Evolutionary conservation across 1,284 basidiomycete species (phyloP).

Genomic region (Rhodotorula sp.): DNA sequence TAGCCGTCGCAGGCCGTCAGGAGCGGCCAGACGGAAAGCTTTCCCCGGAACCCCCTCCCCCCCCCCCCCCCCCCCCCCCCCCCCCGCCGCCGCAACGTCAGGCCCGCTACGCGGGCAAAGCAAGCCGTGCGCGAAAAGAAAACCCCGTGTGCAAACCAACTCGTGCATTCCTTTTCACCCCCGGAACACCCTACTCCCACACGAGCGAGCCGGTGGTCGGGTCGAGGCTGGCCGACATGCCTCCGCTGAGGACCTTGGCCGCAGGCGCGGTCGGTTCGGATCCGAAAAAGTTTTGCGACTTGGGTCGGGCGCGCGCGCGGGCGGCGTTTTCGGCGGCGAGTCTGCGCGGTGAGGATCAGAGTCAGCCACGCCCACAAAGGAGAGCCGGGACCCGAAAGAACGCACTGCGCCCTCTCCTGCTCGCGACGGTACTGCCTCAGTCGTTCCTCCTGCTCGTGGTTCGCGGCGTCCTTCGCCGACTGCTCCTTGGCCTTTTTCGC

Average conservation of each 20-base stretch:
- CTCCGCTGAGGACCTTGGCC: slow-evolving; percentile 17
- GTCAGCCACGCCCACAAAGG: not conserved
- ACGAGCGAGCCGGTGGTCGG: slow-evolving; percentile 25
- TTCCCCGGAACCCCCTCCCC: slow-evolving; percentile 26
- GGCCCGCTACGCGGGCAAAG: too few relatives aligned
- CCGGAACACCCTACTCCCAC: slow-evolving; percentile 15
- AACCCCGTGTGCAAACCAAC: not conserved
- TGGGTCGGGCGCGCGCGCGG: slow-evolving; percentile 14
- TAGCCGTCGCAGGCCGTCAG: not conserved
- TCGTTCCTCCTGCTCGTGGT: slow-evolving; percentile 26
- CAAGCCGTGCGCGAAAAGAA: not conserved
- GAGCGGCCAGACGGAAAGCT: slow-evolving; percentile 1
- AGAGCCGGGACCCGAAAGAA: not conserved
- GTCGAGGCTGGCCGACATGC: slow-evolving; percentile 22
- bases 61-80: too few relatives aligned
- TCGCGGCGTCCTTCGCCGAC: slow-evolving; percentile 15
- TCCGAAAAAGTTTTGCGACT: slow-evolving; percentile 32
- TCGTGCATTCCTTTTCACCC: not conserved
- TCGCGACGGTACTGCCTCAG: slow-evolving; percentile 24
- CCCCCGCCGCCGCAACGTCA: slow-evolving; percentile 6
- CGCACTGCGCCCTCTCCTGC: slow-evolving; percentile 28
- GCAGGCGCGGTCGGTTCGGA: slow-evolving; percentile 4
- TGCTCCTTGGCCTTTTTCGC: slow-evolving; percentile 26
- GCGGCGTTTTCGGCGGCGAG: slow-evolving; percentile 16
- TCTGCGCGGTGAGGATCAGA: not conserved